These are phyloP conservation scores for Verticillium nonalfalfae DNA, from an alignment of 2,329 filamentous ascomycete genomes.

Conservation along the genomic window DNA sequence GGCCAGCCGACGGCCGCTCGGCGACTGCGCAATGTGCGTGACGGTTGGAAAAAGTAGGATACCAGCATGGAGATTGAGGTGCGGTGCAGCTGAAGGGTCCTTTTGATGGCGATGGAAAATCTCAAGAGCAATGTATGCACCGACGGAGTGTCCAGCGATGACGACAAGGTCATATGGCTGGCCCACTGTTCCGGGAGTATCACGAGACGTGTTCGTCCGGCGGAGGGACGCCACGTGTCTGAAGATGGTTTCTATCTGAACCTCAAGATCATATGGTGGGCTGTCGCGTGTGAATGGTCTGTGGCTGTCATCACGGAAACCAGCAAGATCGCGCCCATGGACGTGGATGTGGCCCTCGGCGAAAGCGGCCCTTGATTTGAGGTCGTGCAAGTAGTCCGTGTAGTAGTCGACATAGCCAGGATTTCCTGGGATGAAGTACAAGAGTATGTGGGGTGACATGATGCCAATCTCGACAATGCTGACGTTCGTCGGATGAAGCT, in stretches of 20 bases:
- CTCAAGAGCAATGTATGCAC: conserved; percentile 65
- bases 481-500: not conserved
- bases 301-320: conserved; percentile 50
- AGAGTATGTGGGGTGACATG: conserved; percentile 32
- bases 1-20: conserved; percentile 48
- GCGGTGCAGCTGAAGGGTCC: conserved; percentile 12
- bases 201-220: conserved; percentile 14
- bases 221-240: conserved; percentile 24
- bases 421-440: conserved; percentile 73
- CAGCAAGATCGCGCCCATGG: conserved; percentile 50
- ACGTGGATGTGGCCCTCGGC: conserved; percentile 40
- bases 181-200: conserved; percentile 11
- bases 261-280: conserved; percentile 44
- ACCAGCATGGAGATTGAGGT: conserved; percentile 40
- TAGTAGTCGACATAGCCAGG: conserved; percentile 74
- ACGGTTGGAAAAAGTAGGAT: conserved; percentile 71
- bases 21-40: conserved; percentile 60
- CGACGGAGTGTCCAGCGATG: conserved; percentile 69
- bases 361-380: conserved; percentile 18
- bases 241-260: conserved; percentile 42
- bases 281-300: conserved; percentile 32
- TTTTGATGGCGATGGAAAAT: conserved; percentile 52
- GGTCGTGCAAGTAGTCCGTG: conserved; percentile 51
- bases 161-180: conserved; percentile 51
- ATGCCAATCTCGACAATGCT: not conserved